Base-by-base conservation (phyloP, 2,329 filamentous ascomycete genomes). In the Tolypocladium amazonense region DNA sequence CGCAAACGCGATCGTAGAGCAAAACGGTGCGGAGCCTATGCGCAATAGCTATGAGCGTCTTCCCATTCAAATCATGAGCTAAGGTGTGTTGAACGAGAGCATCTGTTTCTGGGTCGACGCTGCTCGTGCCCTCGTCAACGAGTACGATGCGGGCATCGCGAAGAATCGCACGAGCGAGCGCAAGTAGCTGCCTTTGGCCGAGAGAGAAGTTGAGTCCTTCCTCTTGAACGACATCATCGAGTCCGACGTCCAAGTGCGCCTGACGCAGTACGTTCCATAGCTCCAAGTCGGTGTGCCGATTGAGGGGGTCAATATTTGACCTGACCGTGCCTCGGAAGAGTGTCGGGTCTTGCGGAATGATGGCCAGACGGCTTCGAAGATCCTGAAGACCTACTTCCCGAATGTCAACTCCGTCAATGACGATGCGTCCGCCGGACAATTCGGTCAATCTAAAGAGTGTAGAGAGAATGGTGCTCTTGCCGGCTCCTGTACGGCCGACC, bases 171-270 rank as follows among this genome's bases (percentile, higher is more conserved):
- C 94, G 87, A 0, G 92, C 92, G 1, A 99, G 81, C 1, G 94
- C 94, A 89, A 97, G 96, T 55, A 97, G 84, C 73, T 97, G 94
- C 3, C 94, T 86, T 76, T 97, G 93, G 7, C 93, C 93, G 12
- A 97, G 86, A 0, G 91, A 96, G 78, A 96, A 97, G 74, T 97
- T 97, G 62, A 96, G 81, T 0, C 94, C 94, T 75, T 97, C 93
- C 70, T 97, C 93, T 67, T 97, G 92, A 2, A 97, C 92, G 1
- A 85, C 69, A 18, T 83, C 88, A 73, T 97, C 93, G 27, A 99
- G 87, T 64, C 91, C 86, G 62, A 96, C 88, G 59, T 89, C 85
- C 1, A 94, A 79, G 72, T 91, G 88, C 2, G 89, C 88, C 69
- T 92, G 88, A 2, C 88, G 85, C 0, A 94, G 79, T 1, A 88